A percentile compares a stretch with the other conserved stretches of the same genome.
phyloP scores from a whole-genome alignment of 2,329 filamentous ascomycete species.

The Scytalidium lignicola region DNA sequence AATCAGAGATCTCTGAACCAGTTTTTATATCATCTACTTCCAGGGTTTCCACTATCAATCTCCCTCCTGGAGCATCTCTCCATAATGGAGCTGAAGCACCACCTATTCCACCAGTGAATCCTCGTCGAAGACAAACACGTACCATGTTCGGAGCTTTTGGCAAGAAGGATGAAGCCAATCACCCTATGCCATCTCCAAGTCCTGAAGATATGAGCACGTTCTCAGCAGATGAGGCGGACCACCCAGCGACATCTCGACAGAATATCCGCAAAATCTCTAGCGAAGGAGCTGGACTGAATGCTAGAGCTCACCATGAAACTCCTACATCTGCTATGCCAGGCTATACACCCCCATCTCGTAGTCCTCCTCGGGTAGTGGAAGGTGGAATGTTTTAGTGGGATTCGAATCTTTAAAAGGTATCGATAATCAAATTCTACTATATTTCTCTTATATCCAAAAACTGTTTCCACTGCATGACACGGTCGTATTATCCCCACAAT shows the following conservation, averaged over 20 bases:
- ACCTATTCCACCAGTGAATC: constrained; percentile 28
- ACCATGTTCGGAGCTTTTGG: constrained; percentile 24
- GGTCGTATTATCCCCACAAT: not conserved
- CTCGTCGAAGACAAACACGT: constrained; percentile 25
- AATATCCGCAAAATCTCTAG: constrained; percentile 25
- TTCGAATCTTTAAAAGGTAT: not conserved
- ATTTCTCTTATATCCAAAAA: not conserved
- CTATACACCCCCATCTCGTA: constrained; percentile 9
- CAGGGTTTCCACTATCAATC: constrained; percentile 24
- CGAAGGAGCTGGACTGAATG: constrained; percentile 27
- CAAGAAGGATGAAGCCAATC: constrained; percentile 18
- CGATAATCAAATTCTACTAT: not conserved
- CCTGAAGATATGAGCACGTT: constrained; percentile 28
- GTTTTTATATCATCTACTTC: constrained; percentile 27
- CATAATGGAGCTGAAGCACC: constrained; percentile 23
- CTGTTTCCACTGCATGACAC: not conserved
- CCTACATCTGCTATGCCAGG: constrained; percentile 24
- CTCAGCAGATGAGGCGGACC: constrained; percentile 25
- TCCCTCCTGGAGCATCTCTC: constrained; percentile 24
- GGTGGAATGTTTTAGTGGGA: constrained; percentile 27
- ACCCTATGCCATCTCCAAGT: constrained; percentile 21
- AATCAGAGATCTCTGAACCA: constrained; percentile 28
- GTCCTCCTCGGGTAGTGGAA: constrained; percentile 13
- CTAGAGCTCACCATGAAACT: constrained; percentile 18
- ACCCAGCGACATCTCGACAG: constrained; percentile 16